These are phyloP conservation scores for Sporothrix schenckii DNA, from an alignment of 2,329 filamentous ascomycete species.

Conservation along the genomic window DNA sequence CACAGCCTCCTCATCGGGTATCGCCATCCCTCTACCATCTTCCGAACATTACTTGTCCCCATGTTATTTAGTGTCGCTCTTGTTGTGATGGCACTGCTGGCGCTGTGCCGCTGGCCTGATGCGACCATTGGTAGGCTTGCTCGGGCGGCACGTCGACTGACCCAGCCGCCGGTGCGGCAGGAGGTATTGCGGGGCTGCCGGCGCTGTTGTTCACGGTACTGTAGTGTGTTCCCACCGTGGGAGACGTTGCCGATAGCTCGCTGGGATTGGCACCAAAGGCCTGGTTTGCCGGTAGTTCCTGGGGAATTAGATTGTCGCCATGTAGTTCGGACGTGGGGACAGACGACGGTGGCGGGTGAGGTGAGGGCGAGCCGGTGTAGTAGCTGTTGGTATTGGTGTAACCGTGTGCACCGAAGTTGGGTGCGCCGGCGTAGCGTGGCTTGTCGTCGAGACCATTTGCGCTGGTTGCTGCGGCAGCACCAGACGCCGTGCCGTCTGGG, in stretches of 20 bases:
- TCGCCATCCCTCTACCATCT: not conserved
- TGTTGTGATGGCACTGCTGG: not conserved
- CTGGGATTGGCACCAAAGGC: not conserved
- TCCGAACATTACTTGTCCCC: not conserved
- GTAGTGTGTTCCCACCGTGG: not conserved
- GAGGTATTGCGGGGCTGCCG: not conserved
- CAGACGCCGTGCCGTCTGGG: not conserved
- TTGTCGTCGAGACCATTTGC: slow-evolving; percentile 23
- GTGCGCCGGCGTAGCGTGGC: slow-evolving; percentile 14
- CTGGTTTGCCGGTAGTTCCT: slow-evolving; percentile 24
- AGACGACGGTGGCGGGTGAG: not conserved
- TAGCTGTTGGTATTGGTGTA: slow-evolving; percentile 12
- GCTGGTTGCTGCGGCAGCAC: not conserved
- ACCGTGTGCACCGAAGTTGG: slow-evolving; percentile 8
- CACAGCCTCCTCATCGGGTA: not conserved
- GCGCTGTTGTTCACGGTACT: not conserved
- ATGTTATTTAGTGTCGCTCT: not conserved
- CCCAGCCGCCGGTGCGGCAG: not conserved
- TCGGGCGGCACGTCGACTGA: not conserved
- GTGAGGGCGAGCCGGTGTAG: slow-evolving; percentile 7
- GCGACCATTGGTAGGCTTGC: not conserved
- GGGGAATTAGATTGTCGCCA: not conserved
- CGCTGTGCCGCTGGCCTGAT: not conserved
- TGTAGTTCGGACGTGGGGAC: slow-evolving; percentile 24
- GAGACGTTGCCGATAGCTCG: slow-evolving; percentile 19